phyloP scores from a whole-genome alignment of 2,329 filamentous ascomycete species.

The Exophiala sideris region DNA sequence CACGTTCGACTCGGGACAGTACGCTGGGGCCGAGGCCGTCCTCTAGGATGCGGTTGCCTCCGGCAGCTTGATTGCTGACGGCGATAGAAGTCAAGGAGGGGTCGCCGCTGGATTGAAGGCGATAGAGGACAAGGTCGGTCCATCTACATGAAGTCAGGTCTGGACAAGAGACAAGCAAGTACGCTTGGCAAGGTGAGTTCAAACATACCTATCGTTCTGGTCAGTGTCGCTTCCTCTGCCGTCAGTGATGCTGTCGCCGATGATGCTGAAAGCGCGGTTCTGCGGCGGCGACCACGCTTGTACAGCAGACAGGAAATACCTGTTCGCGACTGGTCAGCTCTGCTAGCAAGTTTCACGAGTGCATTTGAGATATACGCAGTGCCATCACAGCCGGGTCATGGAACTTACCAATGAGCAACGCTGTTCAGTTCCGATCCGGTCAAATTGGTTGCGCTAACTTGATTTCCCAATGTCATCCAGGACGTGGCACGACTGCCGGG shows the following conservation, averaged over 20 bases:
- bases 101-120: constrained; percentile 46
- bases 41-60: constrained; percentile 62
- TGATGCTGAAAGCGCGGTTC: constrained; percentile 49
- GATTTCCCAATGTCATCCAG: constrained; percentile 58
- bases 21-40: constrained; percentile 63
- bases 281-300: constrained; percentile 52
- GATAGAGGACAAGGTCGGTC: constrained; percentile 55
- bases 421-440: constrained; percentile 38
- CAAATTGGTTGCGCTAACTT: constrained; percentile 50
- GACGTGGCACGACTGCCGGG: constrained; percentile 63
- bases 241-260: constrained; percentile 66
- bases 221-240: constrained; percentile 60
- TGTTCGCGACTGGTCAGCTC: constrained; percentile 34
- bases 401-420: constrained; percentile 42
- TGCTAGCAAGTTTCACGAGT: background rate
- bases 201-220: constrained; percentile 51
- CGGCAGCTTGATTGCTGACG: constrained; percentile 64
- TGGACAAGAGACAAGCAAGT: background rate
- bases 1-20: constrained; percentile 60
- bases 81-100: constrained; percentile 47
- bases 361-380: background rate
- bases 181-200: background rate
- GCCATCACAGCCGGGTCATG: background rate
- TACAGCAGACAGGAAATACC: constrained; percentile 60
- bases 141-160: constrained; percentile 38